Conservation (phyloP, 352 stramenopile genomes). For the Phytophthora agathidicida region DNA sequence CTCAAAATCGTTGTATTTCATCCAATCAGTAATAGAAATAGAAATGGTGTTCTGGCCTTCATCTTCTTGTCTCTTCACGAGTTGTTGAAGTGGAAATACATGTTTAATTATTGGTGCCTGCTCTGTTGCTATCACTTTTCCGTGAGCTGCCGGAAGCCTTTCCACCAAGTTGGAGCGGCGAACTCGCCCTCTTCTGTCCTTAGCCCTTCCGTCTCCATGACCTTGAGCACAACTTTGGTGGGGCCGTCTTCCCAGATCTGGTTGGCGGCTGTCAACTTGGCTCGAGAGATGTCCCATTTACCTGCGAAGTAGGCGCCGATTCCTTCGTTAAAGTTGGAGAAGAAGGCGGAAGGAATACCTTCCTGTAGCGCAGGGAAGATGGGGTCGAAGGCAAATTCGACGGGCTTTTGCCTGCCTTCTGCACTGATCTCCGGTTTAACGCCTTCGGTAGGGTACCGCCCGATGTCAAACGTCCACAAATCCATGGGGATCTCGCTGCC, state of each 20-base stretch:
- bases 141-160: conserved; percentile 91
- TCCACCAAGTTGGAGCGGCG: conserved; percentile 88
- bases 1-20: background rate
- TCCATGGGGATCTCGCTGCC: conserved; percentile 95
- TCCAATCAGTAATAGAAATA: too few relatives aligned
- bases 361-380: conserved; percentile 82
- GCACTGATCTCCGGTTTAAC: conserved; percentile 51
- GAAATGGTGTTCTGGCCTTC: too few relatives aligned
- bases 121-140: conserved; percentile 84
- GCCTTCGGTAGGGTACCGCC: conserved; percentile 70
- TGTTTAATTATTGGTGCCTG: conserved; percentile 12
- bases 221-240: conserved; percentile 91
- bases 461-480: conserved; percentile 95
- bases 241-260: conserved; percentile 91
- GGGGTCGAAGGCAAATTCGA: conserved; percentile 80
- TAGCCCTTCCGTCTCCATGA: conserved; percentile 92
- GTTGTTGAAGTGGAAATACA: conserved; percentile 22
- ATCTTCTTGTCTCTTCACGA: background rate
- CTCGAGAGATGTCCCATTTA: conserved; percentile 89
- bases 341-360: conserved; percentile 88
- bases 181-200: conserved; percentile 63
- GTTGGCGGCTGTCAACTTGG: conserved; percentile 87
- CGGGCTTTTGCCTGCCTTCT: conserved; percentile 76
- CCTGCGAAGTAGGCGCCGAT: conserved; percentile 94
- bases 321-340: conserved; percentile 91